Percentiles rank a stretch among this genome's conserved stretches.
Evolutionary conservation across 148 eudicot genomes (phyloP).

Genomic region (Hydrangea macrophylla): DNA sequence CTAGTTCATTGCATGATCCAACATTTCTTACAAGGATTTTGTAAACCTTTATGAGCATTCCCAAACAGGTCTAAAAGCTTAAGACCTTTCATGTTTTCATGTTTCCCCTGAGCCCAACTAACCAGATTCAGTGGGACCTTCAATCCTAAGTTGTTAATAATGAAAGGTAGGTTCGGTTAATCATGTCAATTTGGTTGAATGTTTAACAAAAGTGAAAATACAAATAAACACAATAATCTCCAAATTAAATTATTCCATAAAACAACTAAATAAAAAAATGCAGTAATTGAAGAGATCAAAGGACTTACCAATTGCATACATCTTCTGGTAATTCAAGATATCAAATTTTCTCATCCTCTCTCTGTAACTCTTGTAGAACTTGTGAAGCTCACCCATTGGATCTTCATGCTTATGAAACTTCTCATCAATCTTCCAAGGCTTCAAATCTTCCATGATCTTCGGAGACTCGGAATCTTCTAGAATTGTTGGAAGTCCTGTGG

Average conservation of each 20-base stretch:
- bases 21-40: no score
- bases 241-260: not conserved
- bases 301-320: conserved; percentile 91
- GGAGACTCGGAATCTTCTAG: conserved; percentile 86
- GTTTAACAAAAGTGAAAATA: no score
- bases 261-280: not conserved
- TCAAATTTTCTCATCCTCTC: conserved; percentile 94
- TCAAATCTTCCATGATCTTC: conserved; percentile 69
- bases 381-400: conserved; percentile 65
- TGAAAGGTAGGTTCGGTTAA: conserved; percentile 8
- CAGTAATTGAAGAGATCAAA: not conserved
- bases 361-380: conserved; percentile 83
- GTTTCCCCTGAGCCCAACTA: no score
- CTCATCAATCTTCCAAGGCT: conserved; percentile 93
- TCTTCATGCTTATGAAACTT: conserved; percentile 51
- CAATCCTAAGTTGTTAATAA: no score
- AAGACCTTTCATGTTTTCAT: conserved; percentile 1
- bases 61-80: no score
- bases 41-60: conserved; percentile 1
- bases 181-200: not conserved
- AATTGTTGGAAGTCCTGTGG: conserved; percentile 91
- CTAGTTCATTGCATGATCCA: no score
- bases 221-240: no score
- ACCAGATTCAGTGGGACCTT: conserved; percentile 30
- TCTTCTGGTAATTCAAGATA: conserved; percentile 94